A percentile compares a stretch with the other conserved stretches of the same genome.
Evolutionary conservation across 371 early-diverging fungal genomes (phyloP).

Genomic region (Dichotomocladium elegans): DNA sequence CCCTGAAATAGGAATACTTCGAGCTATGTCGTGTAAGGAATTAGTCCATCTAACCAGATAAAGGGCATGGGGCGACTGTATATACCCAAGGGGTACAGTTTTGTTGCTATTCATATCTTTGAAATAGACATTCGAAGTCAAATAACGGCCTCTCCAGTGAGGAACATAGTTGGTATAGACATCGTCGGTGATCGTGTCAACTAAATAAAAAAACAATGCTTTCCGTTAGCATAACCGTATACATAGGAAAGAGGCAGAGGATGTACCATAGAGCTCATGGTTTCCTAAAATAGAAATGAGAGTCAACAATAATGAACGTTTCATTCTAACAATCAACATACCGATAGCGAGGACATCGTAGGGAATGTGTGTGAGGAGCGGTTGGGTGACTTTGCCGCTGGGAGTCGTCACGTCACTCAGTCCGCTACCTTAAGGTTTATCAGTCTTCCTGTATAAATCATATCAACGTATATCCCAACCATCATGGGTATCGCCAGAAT

Average conservation of each 20-base stretch:
- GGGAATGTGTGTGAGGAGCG: conserved; percentile 42
- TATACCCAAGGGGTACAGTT: conserved; percentile 47
- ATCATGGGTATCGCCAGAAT: conserved; percentile 54
- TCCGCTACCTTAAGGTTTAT: conserved; percentile 30
- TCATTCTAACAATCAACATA: not conserved
- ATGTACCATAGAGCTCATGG: conserved; percentile 53
- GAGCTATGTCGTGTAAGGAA: conserved; percentile 7
- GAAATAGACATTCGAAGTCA: conserved; percentile 53
- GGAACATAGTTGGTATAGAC: conserved; percentile 38
- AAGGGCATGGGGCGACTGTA: not conserved
- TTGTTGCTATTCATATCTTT: conserved; percentile 40
- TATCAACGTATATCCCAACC: conserved; percentile 16
- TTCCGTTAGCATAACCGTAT: too few relatives aligned
- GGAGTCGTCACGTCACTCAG: conserved; percentile 45
- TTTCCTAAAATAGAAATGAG: conserved; percentile 34
- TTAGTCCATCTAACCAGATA: not conserved
- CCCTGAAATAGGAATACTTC: conserved; percentile 50
- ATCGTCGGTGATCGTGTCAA: conserved; percentile 27
- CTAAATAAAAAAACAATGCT: conserved; percentile 11
- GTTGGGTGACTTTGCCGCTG: conserved; percentile 38
- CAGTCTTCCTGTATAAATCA: not conserved
- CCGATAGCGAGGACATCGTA: conserved; percentile 47
- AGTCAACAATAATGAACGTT: not conserved
- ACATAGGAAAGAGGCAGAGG: too few relatives aligned
- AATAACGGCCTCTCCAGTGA: conserved; percentile 50